phyloP scores from a whole-genome alignment of 2,329 filamentous ascomycete genomes.

The Ceratocystis eucalypticola region DNA sequence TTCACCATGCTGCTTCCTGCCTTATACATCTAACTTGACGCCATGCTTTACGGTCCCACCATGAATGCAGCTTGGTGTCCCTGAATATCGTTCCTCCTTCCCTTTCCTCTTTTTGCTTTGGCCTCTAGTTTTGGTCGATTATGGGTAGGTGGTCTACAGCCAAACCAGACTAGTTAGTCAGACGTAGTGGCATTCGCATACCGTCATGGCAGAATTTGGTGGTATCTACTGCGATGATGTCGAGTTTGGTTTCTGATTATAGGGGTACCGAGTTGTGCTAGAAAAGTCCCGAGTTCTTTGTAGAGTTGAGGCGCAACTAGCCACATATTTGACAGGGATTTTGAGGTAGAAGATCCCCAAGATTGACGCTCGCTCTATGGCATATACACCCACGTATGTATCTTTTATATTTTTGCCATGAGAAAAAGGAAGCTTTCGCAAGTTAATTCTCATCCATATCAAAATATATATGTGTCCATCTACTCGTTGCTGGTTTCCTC shows the following conservation, averaged over 20 bases:
- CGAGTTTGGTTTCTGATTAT: background rate
- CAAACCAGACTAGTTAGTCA: background rate
- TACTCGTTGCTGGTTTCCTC: background rate
- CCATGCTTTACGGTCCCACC: no score
- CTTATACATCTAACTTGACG: background rate
- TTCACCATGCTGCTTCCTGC: background rate
- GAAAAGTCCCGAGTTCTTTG: background rate
- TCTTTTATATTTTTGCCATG: background rate
- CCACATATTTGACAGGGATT: no score
- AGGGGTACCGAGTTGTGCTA: background rate
- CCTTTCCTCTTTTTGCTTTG: background rate
- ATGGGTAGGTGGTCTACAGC: background rate
- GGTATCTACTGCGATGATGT: background rate
- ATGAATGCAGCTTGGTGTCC: no score
- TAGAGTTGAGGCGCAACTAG: background rate
- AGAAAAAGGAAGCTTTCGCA: background rate
- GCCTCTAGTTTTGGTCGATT: background rate
- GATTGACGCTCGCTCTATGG: no score
- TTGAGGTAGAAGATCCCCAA: background rate
- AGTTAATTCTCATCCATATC: background rate
- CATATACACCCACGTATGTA: background rate
- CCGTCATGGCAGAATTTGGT: background rate
- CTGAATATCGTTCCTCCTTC: background rate
- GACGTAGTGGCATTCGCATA: background rate
- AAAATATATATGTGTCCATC: background rate